Conservation (phyloP, 305 asterid species). For the Salvia sclarea region DNA sequence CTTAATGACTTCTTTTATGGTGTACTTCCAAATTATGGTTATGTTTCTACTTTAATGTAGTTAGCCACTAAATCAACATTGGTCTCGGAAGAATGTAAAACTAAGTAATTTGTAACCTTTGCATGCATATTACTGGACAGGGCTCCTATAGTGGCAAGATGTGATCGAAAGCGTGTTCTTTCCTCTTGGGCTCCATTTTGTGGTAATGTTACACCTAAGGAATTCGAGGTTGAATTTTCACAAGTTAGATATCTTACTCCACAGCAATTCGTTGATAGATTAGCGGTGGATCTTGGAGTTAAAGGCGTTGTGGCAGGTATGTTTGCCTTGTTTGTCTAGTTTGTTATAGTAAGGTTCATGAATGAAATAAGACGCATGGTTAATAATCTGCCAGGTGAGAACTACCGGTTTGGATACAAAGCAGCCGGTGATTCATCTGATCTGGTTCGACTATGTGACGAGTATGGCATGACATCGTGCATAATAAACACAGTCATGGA, state of each 20-base stretch:
- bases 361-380: not conserved
- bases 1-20: not conserved
- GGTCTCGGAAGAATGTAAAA: constrained; percentile 12
- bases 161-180: constrained; percentile 85
- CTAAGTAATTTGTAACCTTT: constrained; percentile 17
- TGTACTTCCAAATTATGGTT: not conserved
- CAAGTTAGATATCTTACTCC: constrained; percentile 82
- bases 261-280: constrained; percentile 76
- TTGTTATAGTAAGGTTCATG: constrained; percentile 1
- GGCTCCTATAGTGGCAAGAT: constrained; percentile 83
- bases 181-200: constrained; percentile 82
- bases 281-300: constrained; percentile 77
- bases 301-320: constrained; percentile 93
- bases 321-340: constrained; percentile 9
- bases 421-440: constrained; percentile 81
- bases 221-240: constrained; percentile 69
- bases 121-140: constrained; percentile 42
- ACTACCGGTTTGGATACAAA: constrained; percentile 87
- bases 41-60: constrained; percentile 9
- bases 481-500: constrained; percentile 85
- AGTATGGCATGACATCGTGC: constrained; percentile 65
- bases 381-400: constrained; percentile 59
- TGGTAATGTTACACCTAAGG: constrained; percentile 60
- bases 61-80: not conserved
- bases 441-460: constrained; percentile 63